These are phyloP conservation scores for Colletotrichum graminicola DNA, from an alignment of 2,329 filamentous ascomycete species.

Conservation along the genomic window DNA sequence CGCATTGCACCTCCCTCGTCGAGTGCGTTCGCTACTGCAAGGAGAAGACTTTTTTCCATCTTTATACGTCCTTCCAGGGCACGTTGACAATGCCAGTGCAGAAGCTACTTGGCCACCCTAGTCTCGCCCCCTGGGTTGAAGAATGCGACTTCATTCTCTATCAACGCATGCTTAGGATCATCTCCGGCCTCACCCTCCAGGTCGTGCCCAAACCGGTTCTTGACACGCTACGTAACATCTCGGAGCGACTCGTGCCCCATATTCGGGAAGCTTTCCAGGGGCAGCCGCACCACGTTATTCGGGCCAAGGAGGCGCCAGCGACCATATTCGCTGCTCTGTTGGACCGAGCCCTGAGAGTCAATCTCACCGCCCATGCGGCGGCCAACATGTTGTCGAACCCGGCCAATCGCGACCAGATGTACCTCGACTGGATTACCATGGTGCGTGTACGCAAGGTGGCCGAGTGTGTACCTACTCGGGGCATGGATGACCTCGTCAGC, in stretches of 20 bases:
- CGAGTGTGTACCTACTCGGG: conserved; percentile 71
- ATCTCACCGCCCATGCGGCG: conserved; percentile 92
- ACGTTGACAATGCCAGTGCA: conserved; percentile 97
- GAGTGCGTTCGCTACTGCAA: conserved; percentile 97
- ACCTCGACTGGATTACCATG: conserved; percentile 85
- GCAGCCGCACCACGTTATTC: conserved; percentile 85
- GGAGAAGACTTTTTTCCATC: conserved; percentile 94
- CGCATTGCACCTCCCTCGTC: conserved; percentile 94
- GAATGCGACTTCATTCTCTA: conserved; percentile 97
- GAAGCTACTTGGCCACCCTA: conserved; percentile 86
- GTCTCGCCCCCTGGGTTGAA: conserved; percentile 91
- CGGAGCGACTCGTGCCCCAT: conserved; percentile 82
- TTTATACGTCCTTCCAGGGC: conserved; percentile 95
- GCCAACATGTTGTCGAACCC: conserved; percentile 92
- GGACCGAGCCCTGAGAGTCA: conserved; percentile 89
- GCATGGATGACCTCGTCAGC: conserved; percentile 75
- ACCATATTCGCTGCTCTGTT: conserved; percentile 89
- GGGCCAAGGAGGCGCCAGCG: conserved; percentile 89
- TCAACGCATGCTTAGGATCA: conserved; percentile 94
- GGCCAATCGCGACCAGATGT: conserved; percentile 94
- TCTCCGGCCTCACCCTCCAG: conserved; percentile 89
- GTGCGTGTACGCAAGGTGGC: conserved; percentile 73
- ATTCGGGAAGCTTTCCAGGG: conserved; percentile 87
- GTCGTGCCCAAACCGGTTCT: conserved; percentile 90
- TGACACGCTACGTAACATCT: conserved; percentile 88